Base-by-base conservation (phyloP, 257 asterid species). In the Solanum peruvianum region DNA sequence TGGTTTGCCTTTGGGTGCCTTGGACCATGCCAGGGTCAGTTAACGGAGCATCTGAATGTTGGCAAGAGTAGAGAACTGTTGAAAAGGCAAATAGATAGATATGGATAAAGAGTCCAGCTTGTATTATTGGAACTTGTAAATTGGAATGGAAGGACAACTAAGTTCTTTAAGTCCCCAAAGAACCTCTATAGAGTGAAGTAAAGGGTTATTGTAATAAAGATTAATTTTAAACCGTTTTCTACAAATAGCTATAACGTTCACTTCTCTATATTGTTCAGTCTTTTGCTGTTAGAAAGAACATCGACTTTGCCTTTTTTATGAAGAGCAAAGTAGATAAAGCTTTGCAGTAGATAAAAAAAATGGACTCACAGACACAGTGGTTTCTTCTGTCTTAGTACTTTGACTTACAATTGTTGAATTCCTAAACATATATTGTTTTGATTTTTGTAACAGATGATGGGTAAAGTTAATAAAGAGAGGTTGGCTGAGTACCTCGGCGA, bases 401-500 rank as follows among this genome's bases (percentile, higher is more conserved):
- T 29, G 29, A 23, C 67, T 47, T 80, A 3, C 7, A 67, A 47
- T 29, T 47, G 20, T 12, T 10, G 29, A 80, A 10, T 18, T 80
- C 27, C 44, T 47, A 18, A 41, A 42, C 4, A 45, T 47, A 16
- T 10, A 29, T 29, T 47, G 85, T 29, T 29, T 45, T 18, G 16
- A 21, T 78, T 45, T 84, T 86, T 27, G 72, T 18, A n/a, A 41
- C 92, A 96, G 98, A 94, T 94, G 97, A 97, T 97, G 98, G 96
- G 98, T 67, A 94, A 90, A 89, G 98, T 93, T 89, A 97, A 97
- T 87, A 95, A 90, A 90, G 99, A 97, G 90, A 90, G 98, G 89
- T 91, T 97, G 31, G 98, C 94, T 0, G 99, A 97, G 89, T 97
- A 37, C 92, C 96, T 97, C 1, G 96, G 91, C 6, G 99, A 97